Percentiles rank a stretch among this genome's conserved stretches.
Conservation (phyloP, 1,284 basidiomycete genomes). For the Leccinum subspadiceum region DNA sequence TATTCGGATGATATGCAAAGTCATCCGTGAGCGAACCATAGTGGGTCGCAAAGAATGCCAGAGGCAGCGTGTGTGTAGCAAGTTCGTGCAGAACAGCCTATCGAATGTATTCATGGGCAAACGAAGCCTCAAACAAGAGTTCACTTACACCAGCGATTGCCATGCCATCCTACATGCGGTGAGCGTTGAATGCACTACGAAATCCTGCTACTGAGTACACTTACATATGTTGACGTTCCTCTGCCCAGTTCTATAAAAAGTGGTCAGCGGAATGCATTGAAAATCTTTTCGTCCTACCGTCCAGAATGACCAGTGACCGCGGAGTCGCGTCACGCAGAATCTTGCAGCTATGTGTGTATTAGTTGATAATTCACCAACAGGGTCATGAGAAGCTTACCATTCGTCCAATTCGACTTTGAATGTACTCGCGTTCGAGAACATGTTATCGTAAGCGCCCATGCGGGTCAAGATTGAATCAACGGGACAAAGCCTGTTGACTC, state of each 20-base stretch:
- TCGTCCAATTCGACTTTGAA: constrained; percentile 98
- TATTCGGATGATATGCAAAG: constrained; percentile 88
- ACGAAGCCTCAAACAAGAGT: neutral
- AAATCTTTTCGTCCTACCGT: constrained; percentile 55
- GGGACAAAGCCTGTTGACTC: constrained; percentile 66
- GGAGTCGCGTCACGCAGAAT: constrained; percentile 90
- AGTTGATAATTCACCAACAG: neutral
- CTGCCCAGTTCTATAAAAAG: constrained; percentile 73
- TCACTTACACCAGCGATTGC: constrained; percentile 80
- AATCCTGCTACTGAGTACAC: constrained; percentile 29
- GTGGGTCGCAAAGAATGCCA: constrained; percentile 86
- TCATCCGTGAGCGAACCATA: constrained; percentile 87
- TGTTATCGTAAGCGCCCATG: constrained; percentile 98
- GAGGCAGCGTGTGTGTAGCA: constrained; percentile 84
- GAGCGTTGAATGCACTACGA: constrained; percentile 20
- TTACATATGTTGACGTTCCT: constrained; percentile 81
- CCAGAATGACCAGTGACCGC: constrained; percentile 90
- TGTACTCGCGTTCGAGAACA: constrained; percentile 93
- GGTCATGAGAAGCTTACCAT: constrained; percentile 52
- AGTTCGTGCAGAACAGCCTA: constrained; percentile 90
- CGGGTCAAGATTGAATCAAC: constrained; percentile 94
- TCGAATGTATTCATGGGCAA: constrained; percentile 9
- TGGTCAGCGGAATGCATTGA: constrained; percentile 11
- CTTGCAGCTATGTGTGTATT: constrained; percentile 62
- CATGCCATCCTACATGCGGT: constrained; percentile 77